A percentile compares a stretch with the other conserved stretches of the same genome.
Conservation (phyloP, 2,329 filamentous ascomycete genomes). For the Aspergillus viridinutans region DNA sequence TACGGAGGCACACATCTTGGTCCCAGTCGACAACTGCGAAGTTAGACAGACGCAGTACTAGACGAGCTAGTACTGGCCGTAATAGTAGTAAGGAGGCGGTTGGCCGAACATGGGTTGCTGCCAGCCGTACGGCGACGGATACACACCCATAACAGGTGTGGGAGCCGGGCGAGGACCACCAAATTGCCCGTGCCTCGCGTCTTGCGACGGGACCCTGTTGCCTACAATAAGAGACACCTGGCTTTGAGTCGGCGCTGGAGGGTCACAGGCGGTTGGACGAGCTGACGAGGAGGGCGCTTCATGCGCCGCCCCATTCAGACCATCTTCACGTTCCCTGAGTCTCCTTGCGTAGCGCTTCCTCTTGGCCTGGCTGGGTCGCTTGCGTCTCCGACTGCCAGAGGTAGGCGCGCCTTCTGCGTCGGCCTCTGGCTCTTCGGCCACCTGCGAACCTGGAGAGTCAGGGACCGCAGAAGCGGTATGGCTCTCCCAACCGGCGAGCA, state of each 20-base stretch:
- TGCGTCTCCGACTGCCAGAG: neutral
- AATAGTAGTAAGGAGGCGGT: neutral
- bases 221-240: neutral
- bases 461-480: slow-evolving; percentile 1
- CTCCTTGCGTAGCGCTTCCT: slow-evolving; percentile 4
- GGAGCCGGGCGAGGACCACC: neutral
- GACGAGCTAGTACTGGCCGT: neutral
- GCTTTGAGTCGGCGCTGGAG: neutral
- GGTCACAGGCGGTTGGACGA: neutral
- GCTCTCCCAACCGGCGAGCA: slow-evolving; percentile 9
- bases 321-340: neutral
- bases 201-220: neutral
- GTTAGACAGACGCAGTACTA: neutral
- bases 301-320: neutral
- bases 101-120: neutral
- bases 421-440: slow-evolving; percentile 3
- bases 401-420: slow-evolving; percentile 7
- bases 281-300: neutral
- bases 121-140: neutral
- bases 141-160: neutral
- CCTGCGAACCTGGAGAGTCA: slow-evolving; percentile 4
- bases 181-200: neutral
- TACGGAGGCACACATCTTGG: neutral
- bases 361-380: slow-evolving; percentile 13
- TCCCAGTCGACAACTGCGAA: neutral